Evolutionary conservation across 1,284 basidiomycete genomes (phyloP), one percentile per base, ranked within the genome.

Genomic region (Amylostereum areolatum): DNA sequence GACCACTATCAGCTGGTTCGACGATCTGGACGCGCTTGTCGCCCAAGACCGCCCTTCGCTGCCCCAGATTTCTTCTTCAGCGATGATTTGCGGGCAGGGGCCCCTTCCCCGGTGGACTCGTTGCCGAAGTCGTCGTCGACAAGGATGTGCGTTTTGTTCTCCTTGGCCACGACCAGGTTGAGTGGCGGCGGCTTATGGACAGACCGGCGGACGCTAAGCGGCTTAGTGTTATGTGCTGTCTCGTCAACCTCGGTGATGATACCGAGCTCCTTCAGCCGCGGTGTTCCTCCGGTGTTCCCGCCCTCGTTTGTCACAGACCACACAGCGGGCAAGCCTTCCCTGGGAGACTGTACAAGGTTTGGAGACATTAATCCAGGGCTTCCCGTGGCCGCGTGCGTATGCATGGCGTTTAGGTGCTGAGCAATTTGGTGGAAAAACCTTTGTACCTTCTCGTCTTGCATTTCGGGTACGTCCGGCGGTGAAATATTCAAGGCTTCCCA

Each of bases 391-490:
- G 53, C 47, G 50, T 66, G 51, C 66, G 70, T 66, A 57, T 84
- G 81, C 70, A 92, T 81, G 43, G 78, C 78, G 52, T 83, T 83
- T 43, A 93, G 77, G 58, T 90, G 87, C 39, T 89, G 82, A 5
- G 85, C 85, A 45, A 94, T 83, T 65, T 92, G 87, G 49, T 84
- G 74, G 66, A 92, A 88, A 66, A 92, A 92, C 37, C 77, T 66
- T 52, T 89, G 85, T 62, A 92, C 81, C 40, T 80, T 79, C 43
- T 80, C 80, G 57, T 90, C 85, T 53, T 81, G 74, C 29, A 81
- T 65, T 47, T 80, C 74, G 1, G 83, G 79, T 18, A 63, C 52
- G 24, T 60, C 52, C 5, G 61, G 57, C 7, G 68, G 63, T 1
- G 71, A 64, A 27, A 76, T 65, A 44, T 66, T 65, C 3, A 65